Percentiles rank a stretch among this genome's conserved stretches.
Conservation (phyloP, 768 basidiomycete species). For the Suillus discolor region DNA sequence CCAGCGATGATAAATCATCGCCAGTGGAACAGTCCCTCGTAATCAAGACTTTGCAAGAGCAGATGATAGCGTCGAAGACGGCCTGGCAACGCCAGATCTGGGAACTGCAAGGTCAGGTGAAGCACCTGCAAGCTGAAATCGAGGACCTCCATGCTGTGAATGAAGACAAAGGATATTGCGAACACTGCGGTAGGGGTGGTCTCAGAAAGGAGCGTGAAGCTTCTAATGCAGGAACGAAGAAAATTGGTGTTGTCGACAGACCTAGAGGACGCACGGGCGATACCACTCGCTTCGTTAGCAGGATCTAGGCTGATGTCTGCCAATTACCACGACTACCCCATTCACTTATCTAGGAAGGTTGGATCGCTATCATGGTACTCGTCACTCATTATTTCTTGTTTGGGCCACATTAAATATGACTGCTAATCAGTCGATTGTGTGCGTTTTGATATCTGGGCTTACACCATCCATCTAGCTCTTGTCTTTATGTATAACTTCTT, state of each 20-base stretch:
- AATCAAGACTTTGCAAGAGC: slow-evolving; percentile 60
- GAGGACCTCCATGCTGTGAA: slow-evolving; percentile 52
- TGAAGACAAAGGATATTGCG: slow-evolving; percentile 48
- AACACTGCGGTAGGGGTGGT: slow-evolving; percentile 59
- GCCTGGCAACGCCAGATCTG: slow-evolving; percentile 74
- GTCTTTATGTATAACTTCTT: slow-evolving; percentile 10
- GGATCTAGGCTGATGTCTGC: slow-evolving; percentile 17
- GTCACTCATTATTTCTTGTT: slow-evolving; percentile 16
- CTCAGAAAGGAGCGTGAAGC: slow-evolving; percentile 12
- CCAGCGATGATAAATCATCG: slow-evolving; percentile 35
- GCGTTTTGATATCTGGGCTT: slow-evolving; percentile 15
- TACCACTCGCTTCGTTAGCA: slow-evolving; percentile 61
- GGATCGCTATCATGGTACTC: slow-evolving; percentile 4
- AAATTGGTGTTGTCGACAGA: slow-evolving; percentile 54
- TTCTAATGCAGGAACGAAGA: slow-evolving; percentile 26
- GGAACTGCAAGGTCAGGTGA: slow-evolving; percentile 76
- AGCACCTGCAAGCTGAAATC: slow-evolving; percentile 69
- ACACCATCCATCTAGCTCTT: slow-evolving; percentile 17
- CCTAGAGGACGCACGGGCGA: slow-evolving; percentile 71
- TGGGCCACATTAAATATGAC: slow-evolving; percentile 16
- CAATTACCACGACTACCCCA: slow-evolving; percentile 11
- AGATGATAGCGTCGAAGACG: slow-evolving; percentile 56
- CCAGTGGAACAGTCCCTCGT: slow-evolving; percentile 46
- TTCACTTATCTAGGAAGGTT: slow-evolving; percentile 20
- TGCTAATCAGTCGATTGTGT: slow-evolving; percentile 13